Evolutionary conservation across 2,329 filamentous ascomycete species (phyloP), one percentile per base, ranked within the genome.

Genomic region (Stagonosporopsis tanaceti): DNA sequence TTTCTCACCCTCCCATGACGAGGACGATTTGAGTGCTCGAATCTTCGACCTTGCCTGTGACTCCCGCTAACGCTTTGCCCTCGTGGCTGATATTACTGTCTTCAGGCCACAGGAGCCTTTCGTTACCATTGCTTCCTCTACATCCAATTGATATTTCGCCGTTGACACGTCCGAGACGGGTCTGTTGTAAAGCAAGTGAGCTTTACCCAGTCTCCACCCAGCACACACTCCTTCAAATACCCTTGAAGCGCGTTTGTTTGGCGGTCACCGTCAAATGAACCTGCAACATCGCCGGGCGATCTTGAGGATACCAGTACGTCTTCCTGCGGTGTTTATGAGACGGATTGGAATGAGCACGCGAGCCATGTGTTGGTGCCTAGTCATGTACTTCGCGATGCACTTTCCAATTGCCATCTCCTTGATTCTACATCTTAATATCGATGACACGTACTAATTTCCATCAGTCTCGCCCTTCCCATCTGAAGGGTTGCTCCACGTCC

Each of bases 191-290:
- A 54, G 57, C 63, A 57, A 57, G 55, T 53, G 50, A 51, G 50
- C 59, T 65, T 59, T 58, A 56, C 57, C 42, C 42, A 62, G 53
- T 60, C 53, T 53, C 57, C 57, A 55, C 53, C 47, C 44, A 55
- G 47, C 57, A 46, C 55, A 55, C 55, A 48, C 53, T 57, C 57
- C 65, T 60, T 67, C 62, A 63, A 61, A 77, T 45, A 81, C 3
- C 80, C 80, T 30, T 53, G 71, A 78, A 79, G 92, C 92, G 92
- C 92, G 92, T 96, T 92, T 84, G 76, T 96, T 69, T 95, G 92
- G 84, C 91, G 91, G 88, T 89, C 81, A 57, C 92, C 93, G 92
- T 96, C 92, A 94, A 92, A 97, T 97, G 93, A 97, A 95, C 92
- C 92, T 97, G 93, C 92, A 93, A 82, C 82, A 80, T 80, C 80